Conservation (phyloP, 495 filamentous ascomycete genomes). For the Podospora appendiculata region DNA sequence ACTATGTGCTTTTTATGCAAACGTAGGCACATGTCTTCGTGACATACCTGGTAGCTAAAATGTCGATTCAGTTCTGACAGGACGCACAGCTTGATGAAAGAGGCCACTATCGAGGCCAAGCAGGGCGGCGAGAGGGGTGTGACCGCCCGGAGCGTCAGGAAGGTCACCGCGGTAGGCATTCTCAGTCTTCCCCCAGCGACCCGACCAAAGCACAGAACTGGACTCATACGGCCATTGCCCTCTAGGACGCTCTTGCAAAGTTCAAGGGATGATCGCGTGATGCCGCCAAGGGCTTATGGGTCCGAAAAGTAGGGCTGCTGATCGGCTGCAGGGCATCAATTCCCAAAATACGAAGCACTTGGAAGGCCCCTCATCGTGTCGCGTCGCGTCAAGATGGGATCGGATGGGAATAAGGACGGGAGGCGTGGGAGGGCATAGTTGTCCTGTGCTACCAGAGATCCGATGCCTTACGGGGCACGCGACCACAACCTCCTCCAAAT, state of each 20-base stretch:
- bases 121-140: constrained; percentile 65
- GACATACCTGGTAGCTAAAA: neutral
- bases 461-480: too few relatives aligned
- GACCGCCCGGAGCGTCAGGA: constrained; percentile 65
- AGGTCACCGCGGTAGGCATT: constrained; percentile 62
- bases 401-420: neutral
- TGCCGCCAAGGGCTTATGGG: neutral
- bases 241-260: constrained; percentile 61
- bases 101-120: constrained; percentile 70
- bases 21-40: constrained; percentile 44
- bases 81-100: constrained; percentile 63
- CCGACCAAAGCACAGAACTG: neutral
- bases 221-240: constrained; percentile 4
- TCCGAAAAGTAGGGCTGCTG: neutral
- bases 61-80: constrained; percentile 5
- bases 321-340: too few relatives aligned
- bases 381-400: neutral
- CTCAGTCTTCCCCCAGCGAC: neutral
- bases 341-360: neutral
- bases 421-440: neutral
- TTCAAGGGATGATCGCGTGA: constrained; percentile 57
- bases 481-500: too few relatives aligned
- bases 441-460: neutral
- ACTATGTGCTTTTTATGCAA: constrained; percentile 87
- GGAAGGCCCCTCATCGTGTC: too few relatives aligned